Evolutionary conservation across 345 rosid genomes (phyloP).

Genomic region (Sonneratia alba): DNA sequence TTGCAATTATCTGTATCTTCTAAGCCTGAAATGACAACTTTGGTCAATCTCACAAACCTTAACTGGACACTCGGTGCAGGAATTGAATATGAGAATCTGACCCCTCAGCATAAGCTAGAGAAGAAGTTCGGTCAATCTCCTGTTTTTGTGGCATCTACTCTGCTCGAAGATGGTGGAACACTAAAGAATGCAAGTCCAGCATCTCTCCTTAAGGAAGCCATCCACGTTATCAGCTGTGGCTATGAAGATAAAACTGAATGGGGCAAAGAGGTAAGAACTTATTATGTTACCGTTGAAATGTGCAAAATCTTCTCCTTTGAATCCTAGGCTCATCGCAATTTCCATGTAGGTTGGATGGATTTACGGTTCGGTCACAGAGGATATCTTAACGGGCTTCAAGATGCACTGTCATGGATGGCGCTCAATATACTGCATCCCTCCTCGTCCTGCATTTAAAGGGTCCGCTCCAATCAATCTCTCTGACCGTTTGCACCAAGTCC

Average conservation of each 20-base stretch:
- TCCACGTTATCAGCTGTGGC: constrained; percentile 66
- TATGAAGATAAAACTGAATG: constrained; percentile 69
- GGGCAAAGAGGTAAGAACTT: constrained; percentile 60
- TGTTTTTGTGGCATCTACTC: constrained; percentile 44
- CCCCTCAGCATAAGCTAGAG: constrained; percentile 37
- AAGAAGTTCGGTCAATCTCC: constrained; percentile 72
- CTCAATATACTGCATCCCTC: constrained; percentile 55
- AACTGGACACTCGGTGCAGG: constrained; percentile 15
- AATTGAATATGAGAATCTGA: constrained; percentile 16
- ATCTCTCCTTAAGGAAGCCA: constrained; percentile 59
- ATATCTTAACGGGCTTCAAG: constrained; percentile 65
- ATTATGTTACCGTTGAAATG: neutral
- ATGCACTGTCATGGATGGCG: constrained; percentile 82
- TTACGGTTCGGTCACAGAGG: constrained; percentile 58
- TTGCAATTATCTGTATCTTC: neutral
- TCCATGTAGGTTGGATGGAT: constrained; percentile 48
- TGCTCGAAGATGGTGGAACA: constrained; percentile 46
- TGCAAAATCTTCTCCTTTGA: neutral
- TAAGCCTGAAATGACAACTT: neutral
- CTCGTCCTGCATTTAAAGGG: constrained; percentile 54
- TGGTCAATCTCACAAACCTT: neutral
- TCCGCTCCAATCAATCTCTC: constrained; percentile 54
- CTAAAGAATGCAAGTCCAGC: constrained; percentile 42
- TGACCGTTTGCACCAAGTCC: constrained; percentile 54
- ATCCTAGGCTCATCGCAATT: neutral